Base-by-base conservation (phyloP, 2,329 filamentous ascomycete species). In the Colletotrichum caudatum region DNA sequence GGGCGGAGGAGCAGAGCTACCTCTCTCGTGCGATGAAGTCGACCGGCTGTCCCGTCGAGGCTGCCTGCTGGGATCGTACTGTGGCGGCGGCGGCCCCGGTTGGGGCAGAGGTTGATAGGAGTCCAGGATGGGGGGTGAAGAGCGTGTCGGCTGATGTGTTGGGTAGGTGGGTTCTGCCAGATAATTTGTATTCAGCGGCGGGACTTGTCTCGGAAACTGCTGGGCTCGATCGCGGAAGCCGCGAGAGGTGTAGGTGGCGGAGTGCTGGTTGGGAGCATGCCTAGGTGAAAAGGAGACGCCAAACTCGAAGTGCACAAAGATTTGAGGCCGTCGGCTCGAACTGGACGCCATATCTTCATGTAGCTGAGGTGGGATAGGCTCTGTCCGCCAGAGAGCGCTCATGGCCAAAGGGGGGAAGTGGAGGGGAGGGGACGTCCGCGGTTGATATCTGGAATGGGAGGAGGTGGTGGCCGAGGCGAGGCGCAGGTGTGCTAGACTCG, bases 261-360 rank as follows among this genome's bases (percentile, higher is more conserved):
- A 82, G 71, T 85, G 84, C 63, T 78, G 82, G 69, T 82, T 84
- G 16, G 83, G 80, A 16, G 82, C 71, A 66, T 84, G 81, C 50
- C 81, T 82, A n/a, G 81, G 80, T 35, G 82, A 81, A 82, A 84
- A 87, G 0, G 86, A 86, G 33, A 88, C 78, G 39, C 86, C 85
- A 70, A 88, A 86, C 75, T 87, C 86, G 70, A 88, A 78, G 66
- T 86, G 84, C 12, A 88, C 78, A 69, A 86, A 88, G 65, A 88
- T 79, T 69, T 85, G 83, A 37, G 84, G 84, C 37, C 79, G 80
- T 33, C 77, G 76, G 29, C 78, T 70, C 51, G 74, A 68, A 72
- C 70, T 74, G 59, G 75, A 75, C 71, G 79, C 76, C 74, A 71
- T 76, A 70, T 66, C 72, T 75, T 71, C 73, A 66, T 65, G 75